Conservation (phyloP, 106 monocot species). For the Hemerocallis citrina region DNA sequence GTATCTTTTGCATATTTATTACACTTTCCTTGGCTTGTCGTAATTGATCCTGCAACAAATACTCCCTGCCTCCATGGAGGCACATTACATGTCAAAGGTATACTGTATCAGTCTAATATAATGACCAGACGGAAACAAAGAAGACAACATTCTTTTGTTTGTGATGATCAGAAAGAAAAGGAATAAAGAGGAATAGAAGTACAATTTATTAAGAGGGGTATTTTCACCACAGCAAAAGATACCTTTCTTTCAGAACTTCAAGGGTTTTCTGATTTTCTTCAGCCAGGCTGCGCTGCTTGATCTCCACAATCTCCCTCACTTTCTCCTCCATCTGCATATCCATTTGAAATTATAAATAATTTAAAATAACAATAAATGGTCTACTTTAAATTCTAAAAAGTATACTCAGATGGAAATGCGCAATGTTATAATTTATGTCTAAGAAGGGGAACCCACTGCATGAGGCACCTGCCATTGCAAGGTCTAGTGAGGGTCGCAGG, state of each 20-base stretch:
- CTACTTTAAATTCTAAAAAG: background rate
- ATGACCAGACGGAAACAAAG: background rate
- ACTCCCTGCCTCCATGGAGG: constrained; percentile 46
- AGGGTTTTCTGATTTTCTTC: constrained; percentile 98
- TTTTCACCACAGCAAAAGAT: constrained; percentile 1
- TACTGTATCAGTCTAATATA: background rate
- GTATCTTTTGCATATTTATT: constrained; percentile 87
- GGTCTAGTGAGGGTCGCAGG: too few species aligned
- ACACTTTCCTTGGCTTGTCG: constrained; percentile 94
- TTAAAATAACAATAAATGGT: background rate
- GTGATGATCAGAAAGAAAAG: background rate
- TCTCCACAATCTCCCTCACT: constrained; percentile 95
- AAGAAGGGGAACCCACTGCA: too few species aligned
- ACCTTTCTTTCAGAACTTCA: constrained; percentile 96
- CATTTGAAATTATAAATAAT: constrained; percentile 9
- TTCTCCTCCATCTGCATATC: constrained; percentile 94
- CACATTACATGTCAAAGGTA: constrained; percentile 13
- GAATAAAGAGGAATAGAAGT: background rate
- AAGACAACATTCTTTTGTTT: background rate
- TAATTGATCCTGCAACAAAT: constrained; percentile 81
- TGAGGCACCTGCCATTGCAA: too few species aligned
- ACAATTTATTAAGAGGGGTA: background rate
- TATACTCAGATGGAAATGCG: constrained; percentile 1
- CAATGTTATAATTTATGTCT: too few species aligned
- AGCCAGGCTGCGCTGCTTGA: constrained; percentile 85